phyloP scores from a whole-genome alignment of 2,329 filamentous ascomycete species.

The Microcyclospora pomicola region DNA sequence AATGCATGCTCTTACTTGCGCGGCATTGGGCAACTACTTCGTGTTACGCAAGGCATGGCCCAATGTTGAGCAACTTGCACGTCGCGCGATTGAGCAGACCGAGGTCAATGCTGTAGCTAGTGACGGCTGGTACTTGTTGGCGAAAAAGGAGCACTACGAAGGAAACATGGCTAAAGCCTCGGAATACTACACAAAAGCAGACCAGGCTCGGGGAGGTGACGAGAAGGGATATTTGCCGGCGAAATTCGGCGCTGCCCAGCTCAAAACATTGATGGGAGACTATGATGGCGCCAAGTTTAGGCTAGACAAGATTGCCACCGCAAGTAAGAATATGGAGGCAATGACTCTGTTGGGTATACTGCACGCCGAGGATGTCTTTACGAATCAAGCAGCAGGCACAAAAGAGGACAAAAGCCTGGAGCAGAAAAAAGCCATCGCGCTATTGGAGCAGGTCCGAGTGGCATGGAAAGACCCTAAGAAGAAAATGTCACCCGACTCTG shows the following conservation, averaged over 20 bases:
- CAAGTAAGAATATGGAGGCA: slow-evolving; percentile 58
- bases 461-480: slow-evolving; percentile 92
- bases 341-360: slow-evolving; percentile 85
- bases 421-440: slow-evolving; percentile 69
- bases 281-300: slow-evolving; percentile 84
- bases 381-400: slow-evolving; percentile 52
- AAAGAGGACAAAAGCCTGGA: slow-evolving; percentile 82
- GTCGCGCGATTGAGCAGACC: slow-evolving; percentile 87
- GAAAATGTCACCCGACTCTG: slow-evolving; percentile 64
- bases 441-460: slow-evolving; percentile 70
- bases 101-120: slow-evolving; percentile 94
- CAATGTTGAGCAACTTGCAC: slow-evolving; percentile 73
- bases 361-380: slow-evolving; percentile 88
- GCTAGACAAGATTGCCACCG: slow-evolving; percentile 71
- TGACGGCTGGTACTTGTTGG: slow-evolving; percentile 93
- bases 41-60: slow-evolving; percentile 65
- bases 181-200: slow-evolving; percentile 79
- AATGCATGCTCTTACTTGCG: slow-evolving; percentile 75
- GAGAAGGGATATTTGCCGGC: slow-evolving; percentile 85
- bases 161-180: slow-evolving; percentile 61
- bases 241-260: slow-evolving; percentile 85
- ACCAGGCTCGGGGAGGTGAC: slow-evolving; percentile 81
- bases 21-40: slow-evolving; percentile 84
- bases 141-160: slow-evolving; percentile 76
- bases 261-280: slow-evolving; percentile 72